phyloP scores from a whole-genome alignment of 768 basidiomycete species.

The Kwoniella dejecticola region DNA sequence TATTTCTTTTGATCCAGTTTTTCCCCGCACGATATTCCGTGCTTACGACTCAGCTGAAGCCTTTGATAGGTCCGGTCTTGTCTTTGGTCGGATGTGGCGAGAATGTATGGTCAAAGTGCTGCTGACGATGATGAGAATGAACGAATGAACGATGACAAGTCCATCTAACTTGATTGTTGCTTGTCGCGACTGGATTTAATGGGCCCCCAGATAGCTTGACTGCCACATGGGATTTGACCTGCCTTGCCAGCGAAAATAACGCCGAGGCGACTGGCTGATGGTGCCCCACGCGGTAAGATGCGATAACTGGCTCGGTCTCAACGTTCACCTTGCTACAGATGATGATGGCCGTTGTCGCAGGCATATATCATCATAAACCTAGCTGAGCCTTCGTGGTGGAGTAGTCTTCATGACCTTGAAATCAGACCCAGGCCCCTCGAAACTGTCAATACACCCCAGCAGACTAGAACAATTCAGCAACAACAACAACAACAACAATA shows the following conservation, averaged over 20 bases:
- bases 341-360: too few species aligned
- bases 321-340: too few species aligned
- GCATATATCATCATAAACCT: too few species aligned
- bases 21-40: too few species aligned
- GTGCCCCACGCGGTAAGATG: conserved; percentile 4
- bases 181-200: not conserved
- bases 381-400: too few species aligned
- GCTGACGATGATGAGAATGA: too few species aligned
- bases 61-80: too few species aligned
- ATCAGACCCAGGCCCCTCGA: not conserved
- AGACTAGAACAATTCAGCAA: not conserved
- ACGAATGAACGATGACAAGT: conserved; percentile 28
- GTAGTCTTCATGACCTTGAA: not conserved
- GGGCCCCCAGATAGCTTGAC: conserved; percentile 1
- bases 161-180: not conserved
- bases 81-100: too few species aligned
- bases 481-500: not conserved
- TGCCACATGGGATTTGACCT: not conserved
- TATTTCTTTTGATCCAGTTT: too few species aligned
- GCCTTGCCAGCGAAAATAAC: not conserved
- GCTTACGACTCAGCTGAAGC: too few species aligned
- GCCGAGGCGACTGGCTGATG: conserved; percentile 1
- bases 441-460: not conserved
- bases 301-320: too few species aligned
- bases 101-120: too few species aligned